phyloP scores from a whole-genome alignment of 116 monocot genomes.

The Posidonia oceanica region DNA sequence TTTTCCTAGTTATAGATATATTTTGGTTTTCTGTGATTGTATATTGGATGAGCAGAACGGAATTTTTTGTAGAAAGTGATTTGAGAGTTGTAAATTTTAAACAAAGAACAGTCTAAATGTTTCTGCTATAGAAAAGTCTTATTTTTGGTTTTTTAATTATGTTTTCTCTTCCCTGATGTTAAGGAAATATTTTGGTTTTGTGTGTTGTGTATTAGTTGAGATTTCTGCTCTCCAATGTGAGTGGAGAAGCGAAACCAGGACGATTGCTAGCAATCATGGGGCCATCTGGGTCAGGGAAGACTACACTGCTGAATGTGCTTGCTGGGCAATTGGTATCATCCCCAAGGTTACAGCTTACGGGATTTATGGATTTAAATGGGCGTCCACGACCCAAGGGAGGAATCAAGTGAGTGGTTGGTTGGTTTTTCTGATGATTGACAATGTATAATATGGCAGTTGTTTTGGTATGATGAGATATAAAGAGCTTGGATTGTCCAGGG shows the following conservation, averaged over 20 bases:
- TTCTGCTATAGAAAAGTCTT: too few relatives aligned
- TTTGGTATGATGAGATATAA: background rate
- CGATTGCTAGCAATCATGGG: conserved; percentile 93
- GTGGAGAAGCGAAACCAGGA: conserved; percentile 90
- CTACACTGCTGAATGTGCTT: conserved; percentile 88
- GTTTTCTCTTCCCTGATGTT: background rate
- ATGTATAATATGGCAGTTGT: background rate
- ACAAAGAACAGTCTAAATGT: too few relatives aligned
- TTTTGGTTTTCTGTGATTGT: too few relatives aligned
- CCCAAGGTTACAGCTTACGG: conserved; percentile 50
- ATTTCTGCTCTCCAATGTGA: conserved; percentile 77
- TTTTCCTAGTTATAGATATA: background rate
- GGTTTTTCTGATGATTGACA: too few relatives aligned
- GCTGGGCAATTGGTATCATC: conserved; percentile 79
- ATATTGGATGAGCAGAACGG: too few relatives aligned
- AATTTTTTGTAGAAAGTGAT: too few relatives aligned
- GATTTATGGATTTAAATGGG: conserved; percentile 52
- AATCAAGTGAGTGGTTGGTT: conserved; percentile 38
- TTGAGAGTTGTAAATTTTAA: too few relatives aligned
- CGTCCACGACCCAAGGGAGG: conserved; percentile 27
- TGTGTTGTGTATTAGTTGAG: conserved; percentile 25
- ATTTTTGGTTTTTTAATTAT: too few relatives aligned
- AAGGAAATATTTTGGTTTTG: background rate
- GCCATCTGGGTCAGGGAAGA: conserved; percentile 94
- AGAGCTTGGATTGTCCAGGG: conserved; percentile 25